phyloP scores from a whole-genome alignment of 345 rosid species.

The Salix suchowensis region DNA sequence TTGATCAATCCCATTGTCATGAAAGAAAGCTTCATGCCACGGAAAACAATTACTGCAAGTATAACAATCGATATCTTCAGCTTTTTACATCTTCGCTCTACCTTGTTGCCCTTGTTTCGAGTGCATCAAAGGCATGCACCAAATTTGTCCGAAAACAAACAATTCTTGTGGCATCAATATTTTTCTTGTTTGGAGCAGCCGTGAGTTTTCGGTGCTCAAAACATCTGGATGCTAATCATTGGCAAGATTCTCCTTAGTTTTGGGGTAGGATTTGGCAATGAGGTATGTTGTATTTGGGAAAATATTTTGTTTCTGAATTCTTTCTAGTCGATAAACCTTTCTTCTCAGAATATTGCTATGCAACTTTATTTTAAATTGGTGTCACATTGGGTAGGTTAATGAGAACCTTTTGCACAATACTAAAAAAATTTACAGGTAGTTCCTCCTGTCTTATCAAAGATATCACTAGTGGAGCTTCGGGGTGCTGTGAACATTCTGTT shows the following conservation, averaged over 20 bases:
- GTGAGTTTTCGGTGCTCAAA: slow-evolving; percentile 8
- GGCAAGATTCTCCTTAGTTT: slow-evolving; percentile 27
- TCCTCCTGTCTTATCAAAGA: slow-evolving; percentile 23
- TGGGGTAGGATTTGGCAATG: slow-evolving; percentile 27
- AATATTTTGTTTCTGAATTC: not conserved
- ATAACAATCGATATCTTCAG: slow-evolving; percentile 22
- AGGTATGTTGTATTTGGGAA: not conserved
- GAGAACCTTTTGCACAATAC: not conserved
- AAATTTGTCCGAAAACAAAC: slow-evolving; percentile 20
- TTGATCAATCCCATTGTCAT: slow-evolving; percentile 13
- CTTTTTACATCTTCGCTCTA: slow-evolving; percentile 30
- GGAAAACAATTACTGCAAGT: slow-evolving; percentile 33
- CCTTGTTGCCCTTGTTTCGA: slow-evolving; percentile 20
- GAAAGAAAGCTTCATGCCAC: slow-evolving; percentile 14
- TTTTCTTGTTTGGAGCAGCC: slow-evolving; percentile 16
- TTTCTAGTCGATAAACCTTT: too few relatives aligned
- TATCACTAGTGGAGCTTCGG: slow-evolving; percentile 9
- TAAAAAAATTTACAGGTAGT: slow-evolving; percentile 11
- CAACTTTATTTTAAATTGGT: not conserved
- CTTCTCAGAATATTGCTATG: not conserved
- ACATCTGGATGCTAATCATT: slow-evolving; percentile 17
- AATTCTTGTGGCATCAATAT: slow-evolving; percentile 14
- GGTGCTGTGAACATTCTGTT: slow-evolving; percentile 23
- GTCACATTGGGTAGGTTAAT: not conserved
- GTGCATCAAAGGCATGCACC: slow-evolving; percentile 18